Percentiles rank a stretch among this genome's conserved stretches.
phyloP scores from a whole-genome alignment of 2,329 filamentous ascomycete genomes.

The Fusarium sacchari region DNA sequence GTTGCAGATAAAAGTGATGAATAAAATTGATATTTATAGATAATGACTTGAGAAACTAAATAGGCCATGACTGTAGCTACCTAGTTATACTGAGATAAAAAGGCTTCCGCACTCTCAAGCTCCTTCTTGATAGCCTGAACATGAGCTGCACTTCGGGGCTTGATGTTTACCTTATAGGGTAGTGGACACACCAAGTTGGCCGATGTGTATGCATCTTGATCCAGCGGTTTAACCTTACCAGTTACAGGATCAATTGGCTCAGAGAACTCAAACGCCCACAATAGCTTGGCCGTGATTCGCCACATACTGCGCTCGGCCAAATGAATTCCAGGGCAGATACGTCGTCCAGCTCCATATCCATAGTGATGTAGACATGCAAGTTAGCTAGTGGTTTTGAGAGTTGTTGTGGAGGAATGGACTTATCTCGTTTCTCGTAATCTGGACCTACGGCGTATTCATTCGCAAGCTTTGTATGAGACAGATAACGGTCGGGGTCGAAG shows the following conservation, averaged over 20 bases:
- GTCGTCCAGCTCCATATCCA: neutral
- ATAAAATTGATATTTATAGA: too few species aligned
- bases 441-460: neutral
- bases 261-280: neutral
- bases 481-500: neutral
- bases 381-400: fast-evolving
- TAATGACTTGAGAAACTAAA: fast-evolving
- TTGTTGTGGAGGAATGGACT: neutral
- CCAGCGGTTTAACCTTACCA: neutral
- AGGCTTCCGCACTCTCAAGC: neutral
- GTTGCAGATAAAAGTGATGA: too few species aligned
- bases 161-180: neutral
- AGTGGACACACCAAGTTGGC: neutral
- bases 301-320: neutral
- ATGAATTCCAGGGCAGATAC: neutral
- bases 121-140: neutral
- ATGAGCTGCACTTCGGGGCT: neutral
- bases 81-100: neutral
- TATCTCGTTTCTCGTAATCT: neutral
- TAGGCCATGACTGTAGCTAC: fast-evolving
- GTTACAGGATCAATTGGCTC: neutral
- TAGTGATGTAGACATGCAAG: neutral
- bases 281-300: neutral
- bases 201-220: neutral
- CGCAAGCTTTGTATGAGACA: neutral